These are phyloP conservation scores for Gracilaria domingensis DNA, from an alignment of 23 red algal species.

Conservation along the genomic window DNA sequence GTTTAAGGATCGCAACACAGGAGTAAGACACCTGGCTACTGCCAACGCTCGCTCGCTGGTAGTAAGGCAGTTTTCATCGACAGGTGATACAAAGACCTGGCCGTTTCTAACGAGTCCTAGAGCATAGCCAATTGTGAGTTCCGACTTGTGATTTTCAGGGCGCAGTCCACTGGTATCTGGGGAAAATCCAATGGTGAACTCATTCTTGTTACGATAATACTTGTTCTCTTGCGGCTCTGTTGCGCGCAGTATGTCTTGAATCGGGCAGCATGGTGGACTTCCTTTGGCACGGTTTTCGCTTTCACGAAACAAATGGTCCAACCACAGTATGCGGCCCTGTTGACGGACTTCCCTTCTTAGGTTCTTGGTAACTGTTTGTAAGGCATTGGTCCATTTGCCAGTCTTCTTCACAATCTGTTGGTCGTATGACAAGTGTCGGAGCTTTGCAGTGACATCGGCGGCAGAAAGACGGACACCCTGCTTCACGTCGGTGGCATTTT, in stretches of 20 bases:
- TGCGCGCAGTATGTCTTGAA: conserved; percentile 35
- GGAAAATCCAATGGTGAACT: conserved; percentile 86
- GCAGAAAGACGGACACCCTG: conserved; percentile 51
- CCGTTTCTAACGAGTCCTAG: conserved; percentile 82
- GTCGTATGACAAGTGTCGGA: conserved; percentile 64
- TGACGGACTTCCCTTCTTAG: conserved; percentile 37
- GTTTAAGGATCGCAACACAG: conserved; percentile 32
- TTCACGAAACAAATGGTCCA: conserved; percentile 3
- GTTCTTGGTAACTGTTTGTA: conserved; percentile 65
- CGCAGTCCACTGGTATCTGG: conserved; percentile 38
- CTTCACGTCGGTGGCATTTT: neutral
- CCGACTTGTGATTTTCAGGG: conserved; percentile 42
- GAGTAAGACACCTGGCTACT: conserved; percentile 65
- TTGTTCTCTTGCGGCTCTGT: conserved; percentile 15
- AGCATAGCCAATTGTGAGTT: conserved; percentile 74
- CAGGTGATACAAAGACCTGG: conserved; percentile 59
- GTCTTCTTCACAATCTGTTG: conserved; percentile 71
- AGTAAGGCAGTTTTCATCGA: conserved; percentile 65
- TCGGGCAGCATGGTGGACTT: conserved; percentile 38
- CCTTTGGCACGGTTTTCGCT: conserved; percentile 27
- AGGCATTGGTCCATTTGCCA: conserved; percentile 51
- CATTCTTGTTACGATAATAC: conserved; percentile 95
- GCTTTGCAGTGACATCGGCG: conserved; percentile 81
- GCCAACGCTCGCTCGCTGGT: conserved; percentile 61
- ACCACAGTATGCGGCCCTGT: conserved; percentile 42